phyloP scores from a whole-genome alignment of 345 rosid genomes.

The Hevea brasiliensis region DNA sequence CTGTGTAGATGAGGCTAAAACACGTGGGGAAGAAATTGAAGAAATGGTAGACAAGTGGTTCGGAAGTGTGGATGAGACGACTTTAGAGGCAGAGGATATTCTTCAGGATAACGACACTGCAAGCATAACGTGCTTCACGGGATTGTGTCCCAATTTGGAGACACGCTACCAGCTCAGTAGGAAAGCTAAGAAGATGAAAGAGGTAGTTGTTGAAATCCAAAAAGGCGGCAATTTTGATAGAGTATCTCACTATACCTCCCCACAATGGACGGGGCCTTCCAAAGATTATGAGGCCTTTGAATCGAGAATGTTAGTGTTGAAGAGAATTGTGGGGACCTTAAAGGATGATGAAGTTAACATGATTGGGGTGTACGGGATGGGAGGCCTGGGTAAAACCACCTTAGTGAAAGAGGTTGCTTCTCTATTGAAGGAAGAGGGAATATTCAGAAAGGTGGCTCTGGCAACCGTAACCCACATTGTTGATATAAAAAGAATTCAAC shows the following conservation, averaged over 20 bases:
- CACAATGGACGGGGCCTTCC: not conserved
- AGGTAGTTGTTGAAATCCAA: not conserved
- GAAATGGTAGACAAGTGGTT: not conserved
- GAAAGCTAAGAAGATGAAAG: not conserved
- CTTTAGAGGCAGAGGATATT: not conserved
- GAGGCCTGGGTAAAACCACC: constrained; percentile 18
- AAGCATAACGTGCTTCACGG: not conserved
- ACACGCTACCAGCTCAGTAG: not conserved
- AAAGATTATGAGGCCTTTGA: constrained; percentile 11
- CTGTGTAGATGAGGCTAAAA: not conserved
- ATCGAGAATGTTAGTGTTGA: constrained; percentile 5
- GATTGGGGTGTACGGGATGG: constrained; percentile 12
- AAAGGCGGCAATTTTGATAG: not conserved
- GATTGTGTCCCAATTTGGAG: not conserved
- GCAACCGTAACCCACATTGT: not conserved
- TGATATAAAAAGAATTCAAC: not conserved
- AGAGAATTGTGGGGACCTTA: not conserved
- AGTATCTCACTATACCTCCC: not conserved
- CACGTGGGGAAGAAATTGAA: not conserved
- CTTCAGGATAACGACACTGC: not conserved
- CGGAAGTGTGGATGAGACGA: not conserved
- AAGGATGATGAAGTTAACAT: not conserved
- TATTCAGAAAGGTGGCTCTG: constrained; percentile 4
- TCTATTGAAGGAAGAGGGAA: not conserved
- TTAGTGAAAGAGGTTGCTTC: constrained; percentile 6